Conservation (phyloP, 2,329 filamentous ascomycete genomes). For the Stachybotrys chlorohalonatus region DNA sequence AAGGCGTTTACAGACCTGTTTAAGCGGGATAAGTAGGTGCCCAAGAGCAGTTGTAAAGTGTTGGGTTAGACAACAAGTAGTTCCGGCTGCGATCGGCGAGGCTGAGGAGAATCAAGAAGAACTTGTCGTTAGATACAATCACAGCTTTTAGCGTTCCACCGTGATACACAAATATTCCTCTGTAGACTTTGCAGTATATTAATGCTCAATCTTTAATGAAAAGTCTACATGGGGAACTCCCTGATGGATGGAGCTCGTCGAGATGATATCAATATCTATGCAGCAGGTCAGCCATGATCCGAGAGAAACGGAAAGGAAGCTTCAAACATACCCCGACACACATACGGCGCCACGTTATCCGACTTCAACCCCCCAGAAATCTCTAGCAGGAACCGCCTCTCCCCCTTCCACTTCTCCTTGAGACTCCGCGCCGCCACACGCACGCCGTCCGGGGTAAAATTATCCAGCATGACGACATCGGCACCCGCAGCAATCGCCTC, state of each 20-base stretch:
- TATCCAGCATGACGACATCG: conserved; percentile 96
- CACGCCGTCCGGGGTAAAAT: conserved; percentile 76
- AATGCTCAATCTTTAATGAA: conserved; percentile 71
- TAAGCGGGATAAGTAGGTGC: neutral
- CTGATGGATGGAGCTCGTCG: conserved; percentile 94
- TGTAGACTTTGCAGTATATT: conserved; percentile 3
- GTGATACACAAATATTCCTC: no score
- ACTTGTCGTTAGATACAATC: no score
- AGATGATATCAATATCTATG: conserved; percentile 85
- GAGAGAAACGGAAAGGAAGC: neutral
- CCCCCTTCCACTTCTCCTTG: conserved; percentile 72
- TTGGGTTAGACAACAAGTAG: no score
- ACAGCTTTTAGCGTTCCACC: no score
- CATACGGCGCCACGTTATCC: conserved; percentile 74
- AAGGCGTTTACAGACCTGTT: neutral
- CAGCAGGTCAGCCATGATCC: neutral
- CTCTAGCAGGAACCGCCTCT: conserved; percentile 71
- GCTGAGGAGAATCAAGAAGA: no score
- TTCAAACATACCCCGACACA: conserved; percentile 53
- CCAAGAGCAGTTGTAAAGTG: no score
- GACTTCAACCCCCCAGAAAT: conserved; percentile 84
- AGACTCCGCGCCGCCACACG: conserved; percentile 64
- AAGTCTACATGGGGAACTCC: conserved; percentile 92
- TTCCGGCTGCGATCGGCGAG: no score
- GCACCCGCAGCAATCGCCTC: conserved; percentile 86